Conservation (phyloP, 345 rosid species). For the Populus nigra region DNA sequence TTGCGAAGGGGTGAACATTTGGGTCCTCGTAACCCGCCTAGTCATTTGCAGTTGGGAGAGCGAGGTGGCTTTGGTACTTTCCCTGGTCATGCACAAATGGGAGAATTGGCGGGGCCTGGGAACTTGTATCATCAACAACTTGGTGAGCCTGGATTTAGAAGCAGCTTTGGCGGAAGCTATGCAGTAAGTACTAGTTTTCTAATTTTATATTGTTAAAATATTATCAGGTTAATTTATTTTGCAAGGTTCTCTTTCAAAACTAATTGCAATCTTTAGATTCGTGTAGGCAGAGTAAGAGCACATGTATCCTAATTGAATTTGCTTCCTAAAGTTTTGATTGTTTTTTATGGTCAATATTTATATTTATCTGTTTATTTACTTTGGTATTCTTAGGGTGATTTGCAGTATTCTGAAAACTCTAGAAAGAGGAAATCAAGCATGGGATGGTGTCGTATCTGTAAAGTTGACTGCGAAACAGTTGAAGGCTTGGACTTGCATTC, state of each 20-base stretch:
- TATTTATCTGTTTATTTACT: background rate
- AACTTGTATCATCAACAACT: slow-evolving; percentile 36
- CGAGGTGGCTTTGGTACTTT: slow-evolving; percentile 36
- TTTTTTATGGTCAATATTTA: background rate
- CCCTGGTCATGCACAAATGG: slow-evolving; percentile 40
- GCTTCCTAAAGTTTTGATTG: background rate
- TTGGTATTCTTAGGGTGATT: slow-evolving; percentile 40
- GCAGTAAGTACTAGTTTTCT: slow-evolving; percentile 40
- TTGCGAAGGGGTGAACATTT: slow-evolving; percentile 49
- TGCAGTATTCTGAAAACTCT: slow-evolving; percentile 46
- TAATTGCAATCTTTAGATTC: background rate
- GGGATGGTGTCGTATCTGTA: slow-evolving; percentile 87
- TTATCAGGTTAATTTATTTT: background rate
- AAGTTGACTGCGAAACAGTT: slow-evolving; percentile 69
- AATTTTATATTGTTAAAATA: background rate
- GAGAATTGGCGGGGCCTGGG: slow-evolving; percentile 41
- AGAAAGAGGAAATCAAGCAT: slow-evolving; percentile 54
- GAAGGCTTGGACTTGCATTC: slow-evolving; percentile 73
- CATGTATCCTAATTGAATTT: background rate
- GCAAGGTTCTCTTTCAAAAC: background rate
- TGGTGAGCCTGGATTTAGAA: slow-evolving; percentile 67
- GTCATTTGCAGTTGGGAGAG: slow-evolving; percentile 33
- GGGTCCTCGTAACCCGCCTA: slow-evolving; percentile 32
- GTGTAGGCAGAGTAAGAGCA: background rate
- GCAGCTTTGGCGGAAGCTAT: slow-evolving; percentile 49